These are phyloP conservation scores for Thelonectria discophora DNA, from an alignment of 2,329 filamentous ascomycete genomes.

Conservation along the genomic window DNA sequence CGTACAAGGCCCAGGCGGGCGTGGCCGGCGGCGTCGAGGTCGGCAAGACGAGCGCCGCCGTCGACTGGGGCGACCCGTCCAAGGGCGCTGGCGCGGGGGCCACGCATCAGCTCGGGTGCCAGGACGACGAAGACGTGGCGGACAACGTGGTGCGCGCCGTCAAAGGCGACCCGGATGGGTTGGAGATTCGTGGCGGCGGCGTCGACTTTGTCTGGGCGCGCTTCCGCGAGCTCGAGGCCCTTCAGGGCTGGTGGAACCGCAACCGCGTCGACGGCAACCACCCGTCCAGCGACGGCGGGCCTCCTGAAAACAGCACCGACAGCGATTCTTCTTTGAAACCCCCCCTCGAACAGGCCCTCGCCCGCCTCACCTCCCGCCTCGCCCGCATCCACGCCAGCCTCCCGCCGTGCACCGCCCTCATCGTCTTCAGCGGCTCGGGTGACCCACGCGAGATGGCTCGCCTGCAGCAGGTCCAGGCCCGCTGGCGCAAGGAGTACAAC, in stretches of 20 bases:
- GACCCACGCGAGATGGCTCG: conserved; percentile 73
- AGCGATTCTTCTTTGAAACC: conserved; percentile 32
- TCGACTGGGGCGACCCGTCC: conserved; percentile 88
- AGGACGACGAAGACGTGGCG: conserved; percentile 66
- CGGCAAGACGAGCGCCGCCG: conserved; percentile 74
- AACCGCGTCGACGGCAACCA: conserved; percentile 58
- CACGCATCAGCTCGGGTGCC: conserved; percentile 65
- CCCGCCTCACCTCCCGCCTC: conserved; percentile 59
- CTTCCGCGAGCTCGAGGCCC: conserved; percentile 70
- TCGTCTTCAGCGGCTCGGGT: conserved; percentile 72
- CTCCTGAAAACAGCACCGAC: conserved; percentile 39
- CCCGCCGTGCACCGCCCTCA: conserved; percentile 71
- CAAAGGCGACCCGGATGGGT: conserved; percentile 65
- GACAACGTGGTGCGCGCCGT: conserved; percentile 66
- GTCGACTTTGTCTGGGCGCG: conserved; percentile 75
- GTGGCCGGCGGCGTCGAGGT: conserved; percentile 61
- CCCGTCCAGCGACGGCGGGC: conserved; percentile 47
- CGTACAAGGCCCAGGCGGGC: conserved; percentile 69
- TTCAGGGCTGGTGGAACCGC: conserved; percentile 74
- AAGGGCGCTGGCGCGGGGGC: conserved; percentile 66
- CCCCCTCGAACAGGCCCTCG: conserved; percentile 57
- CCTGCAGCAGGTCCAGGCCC: conserved; percentile 67
- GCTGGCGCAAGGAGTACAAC: conserved; percentile 72
- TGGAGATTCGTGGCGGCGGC: conserved; percentile 65
- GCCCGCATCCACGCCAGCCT: conserved; percentile 64